Evolutionary conservation across 768 basidiomycete genomes (phyloP), one percentile per base, ranked within the genome.

Genomic region (Tulasnella sp.): DNA sequence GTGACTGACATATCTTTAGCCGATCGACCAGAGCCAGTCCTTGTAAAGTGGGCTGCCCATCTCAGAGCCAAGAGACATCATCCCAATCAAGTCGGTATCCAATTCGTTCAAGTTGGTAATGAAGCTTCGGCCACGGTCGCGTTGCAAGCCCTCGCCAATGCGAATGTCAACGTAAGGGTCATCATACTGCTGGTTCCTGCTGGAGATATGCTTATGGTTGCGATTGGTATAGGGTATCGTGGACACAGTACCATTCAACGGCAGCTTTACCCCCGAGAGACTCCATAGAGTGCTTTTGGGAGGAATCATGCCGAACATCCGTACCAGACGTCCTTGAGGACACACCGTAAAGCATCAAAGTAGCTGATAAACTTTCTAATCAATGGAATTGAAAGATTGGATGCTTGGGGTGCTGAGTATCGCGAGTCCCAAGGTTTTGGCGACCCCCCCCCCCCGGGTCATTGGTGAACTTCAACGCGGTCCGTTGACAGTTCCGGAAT

Each of bases 101-200:
- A 74, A 62, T 70, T 71, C 43, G 48, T 73, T 15, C 72, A 71
- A 59, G 68, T 73, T 23, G 71, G 72, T 0, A 61, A 68, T 48
- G 67, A 70, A 29, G 19, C 56, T 0, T 67, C 67, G 56, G 71
- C 72, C 3, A 64, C 70, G 13, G 71, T 71, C 63, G 71, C 71
- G 13, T 58, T 74, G n/a, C 67, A 73, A 60, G 71, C 78, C 55
- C 72, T 87, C 9, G 19, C 42, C 19, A 13, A 43, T 13, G 42
- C 13, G 42, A 43, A 43, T 13, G 42, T 43, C 19, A 13, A 19
- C 13, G 42, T 43, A 43, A 43, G 42, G 13, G 13, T 13, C 19
- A 13, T 19, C 19, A 13, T 43, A 19, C 13, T 43, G 13, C 19
- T 19, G 19, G 13, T 43, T 19, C 19, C 42, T 43, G 19, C 13